A percentile compares a stretch with the other conserved stretches of the same genome.
Evolutionary conservation across 371 early-diverging fungal genomes (phyloP).

Genomic region (Apophysomyces sp.): DNA sequence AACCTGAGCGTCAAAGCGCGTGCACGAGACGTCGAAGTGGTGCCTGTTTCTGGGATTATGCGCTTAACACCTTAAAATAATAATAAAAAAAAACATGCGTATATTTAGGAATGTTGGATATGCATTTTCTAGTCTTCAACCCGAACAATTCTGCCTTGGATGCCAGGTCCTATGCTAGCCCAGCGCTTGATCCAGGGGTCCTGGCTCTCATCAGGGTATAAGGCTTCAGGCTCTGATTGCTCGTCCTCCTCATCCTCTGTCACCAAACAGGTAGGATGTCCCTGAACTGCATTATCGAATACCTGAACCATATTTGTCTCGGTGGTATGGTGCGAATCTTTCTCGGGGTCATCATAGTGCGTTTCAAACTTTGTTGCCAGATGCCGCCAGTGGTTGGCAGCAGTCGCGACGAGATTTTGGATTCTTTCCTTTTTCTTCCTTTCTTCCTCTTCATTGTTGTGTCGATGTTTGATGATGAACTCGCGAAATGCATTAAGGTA

Average conservation of each 20-base stretch:
- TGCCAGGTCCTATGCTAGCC: conserved; percentile 42
- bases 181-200: conserved; percentile 36
- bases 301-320: conserved; percentile 15
- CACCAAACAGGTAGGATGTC: conserved; percentile 23
- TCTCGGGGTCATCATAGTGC: conserved; percentile 2
- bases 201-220: conserved; percentile 6
- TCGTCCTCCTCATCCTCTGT: conserved; percentile 25
- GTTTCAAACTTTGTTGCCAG: conserved; percentile 16
- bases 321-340: conserved; percentile 7
- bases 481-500: conserved; percentile 49
- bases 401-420: conserved; percentile 12
- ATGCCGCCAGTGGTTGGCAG: conserved; percentile 26
- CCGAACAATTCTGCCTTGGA: conserved; percentile 42
- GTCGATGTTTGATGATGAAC: conserved; percentile 21
- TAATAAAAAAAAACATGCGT: background rate
- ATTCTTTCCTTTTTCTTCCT: conserved; percentile 4
- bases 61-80: conserved; percentile 22
- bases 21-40: conserved; percentile 60
- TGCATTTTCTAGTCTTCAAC: conserved; percentile 20
- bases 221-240: background rate
- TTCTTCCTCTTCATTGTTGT: conserved; percentile 4
- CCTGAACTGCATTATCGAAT: conserved; percentile 21
- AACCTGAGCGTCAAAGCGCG: conserved; percentile 69
- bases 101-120: background rate
- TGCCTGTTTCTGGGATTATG: conserved; percentile 44